phyloP scores from a whole-genome alignment of 2,329 filamentous ascomycete genomes.

The Verticillium longisporum region DNA sequence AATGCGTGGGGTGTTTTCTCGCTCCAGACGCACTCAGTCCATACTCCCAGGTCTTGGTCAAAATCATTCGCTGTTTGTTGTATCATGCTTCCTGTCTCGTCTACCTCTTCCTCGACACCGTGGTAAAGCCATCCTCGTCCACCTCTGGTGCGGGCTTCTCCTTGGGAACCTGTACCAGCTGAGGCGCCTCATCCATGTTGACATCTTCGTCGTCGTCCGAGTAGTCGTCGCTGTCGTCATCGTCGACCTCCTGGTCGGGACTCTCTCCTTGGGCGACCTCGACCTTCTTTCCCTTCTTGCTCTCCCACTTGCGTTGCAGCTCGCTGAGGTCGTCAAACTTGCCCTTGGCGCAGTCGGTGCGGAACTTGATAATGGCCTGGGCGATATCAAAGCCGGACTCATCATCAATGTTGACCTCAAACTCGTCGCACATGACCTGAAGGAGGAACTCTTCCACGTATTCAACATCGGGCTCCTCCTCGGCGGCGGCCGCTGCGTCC shows the following conservation, averaged over 20 bases:
- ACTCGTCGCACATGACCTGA: slow-evolving; percentile 92
- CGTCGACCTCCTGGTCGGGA: slow-evolving; percentile 29
- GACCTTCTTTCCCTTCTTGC: slow-evolving; percentile 52
- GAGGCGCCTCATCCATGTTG: slow-evolving; percentile 64
- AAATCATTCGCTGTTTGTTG: neutral
- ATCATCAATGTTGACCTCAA: slow-evolving; percentile 88
- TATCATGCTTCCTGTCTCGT: neutral
- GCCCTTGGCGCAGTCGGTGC: slow-evolving; percentile 57
- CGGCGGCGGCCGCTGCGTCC: slow-evolving; percentile 8
- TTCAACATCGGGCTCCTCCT: slow-evolving; percentile 57
- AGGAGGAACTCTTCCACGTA: slow-evolving; percentile 81
- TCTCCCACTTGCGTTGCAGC: slow-evolving; percentile 57
- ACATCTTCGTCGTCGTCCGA: slow-evolving; percentile 53
- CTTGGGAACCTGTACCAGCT: slow-evolving; percentile 47
- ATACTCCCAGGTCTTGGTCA: neutral
- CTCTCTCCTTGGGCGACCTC: neutral
- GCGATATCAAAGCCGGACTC: slow-evolving; percentile 74
- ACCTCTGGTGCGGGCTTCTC: slow-evolving; percentile 65
- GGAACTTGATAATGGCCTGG: slow-evolving; percentile 61
- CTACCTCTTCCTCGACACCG: slow-evolving; percentile 60
- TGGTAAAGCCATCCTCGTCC: slow-evolving; percentile 78
- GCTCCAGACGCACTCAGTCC: slow-evolving; percentile 5
- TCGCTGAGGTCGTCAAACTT: slow-evolving; percentile 58
- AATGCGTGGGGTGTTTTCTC: slow-evolving; percentile 1
- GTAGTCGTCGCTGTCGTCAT: slow-evolving; percentile 57